A percentile compares a stretch with the other conserved stretches of the same genome.
phyloP scores from a whole-genome alignment of 768 basidiomycete species.

The Serendipita vermifera region DNA sequence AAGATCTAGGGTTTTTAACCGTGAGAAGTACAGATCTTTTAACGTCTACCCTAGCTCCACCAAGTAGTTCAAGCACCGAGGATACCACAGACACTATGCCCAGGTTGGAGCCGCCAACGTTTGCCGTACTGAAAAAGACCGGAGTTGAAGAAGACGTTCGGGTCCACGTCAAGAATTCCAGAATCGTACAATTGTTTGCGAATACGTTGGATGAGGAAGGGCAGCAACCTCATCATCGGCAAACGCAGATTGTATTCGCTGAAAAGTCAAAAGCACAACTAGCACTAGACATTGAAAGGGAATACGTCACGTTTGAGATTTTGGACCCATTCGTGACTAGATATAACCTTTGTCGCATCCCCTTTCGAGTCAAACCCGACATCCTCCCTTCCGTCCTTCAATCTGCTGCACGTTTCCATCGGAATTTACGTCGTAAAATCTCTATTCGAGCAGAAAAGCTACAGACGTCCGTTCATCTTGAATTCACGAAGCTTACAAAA shows the following conservation, averaged over 20 bases:
- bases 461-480: not conserved
- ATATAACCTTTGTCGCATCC: conserved; percentile 23
- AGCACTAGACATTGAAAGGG: conserved; percentile 33
- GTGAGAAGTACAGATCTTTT: conserved; percentile 37
- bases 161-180: not conserved
- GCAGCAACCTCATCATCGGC: conserved; percentile 36
- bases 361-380: conserved; percentile 26
- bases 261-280: conserved; percentile 35
- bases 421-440: conserved; percentile 43
- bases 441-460: conserved; percentile 27
- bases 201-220: not conserved
- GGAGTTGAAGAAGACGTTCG: not conserved
- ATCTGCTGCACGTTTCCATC: conserved; percentile 46
- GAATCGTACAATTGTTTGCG: not conserved
- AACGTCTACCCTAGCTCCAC: conserved; percentile 34
- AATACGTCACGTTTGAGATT: conserved; percentile 32
- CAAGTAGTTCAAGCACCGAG: conserved; percentile 26
- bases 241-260: conserved; percentile 14
- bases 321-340: conserved; percentile 32
- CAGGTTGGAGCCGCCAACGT: conserved; percentile 41
- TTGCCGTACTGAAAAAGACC: conserved; percentile 27
- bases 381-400: conserved; percentile 30
- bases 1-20: conserved; percentile 42
- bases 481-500: not conserved
- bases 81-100: conserved; percentile 46